Evolutionary conservation across 2,329 filamentous ascomycete species (phyloP).

Genomic region (Talaromyces atroroseus): DNA sequence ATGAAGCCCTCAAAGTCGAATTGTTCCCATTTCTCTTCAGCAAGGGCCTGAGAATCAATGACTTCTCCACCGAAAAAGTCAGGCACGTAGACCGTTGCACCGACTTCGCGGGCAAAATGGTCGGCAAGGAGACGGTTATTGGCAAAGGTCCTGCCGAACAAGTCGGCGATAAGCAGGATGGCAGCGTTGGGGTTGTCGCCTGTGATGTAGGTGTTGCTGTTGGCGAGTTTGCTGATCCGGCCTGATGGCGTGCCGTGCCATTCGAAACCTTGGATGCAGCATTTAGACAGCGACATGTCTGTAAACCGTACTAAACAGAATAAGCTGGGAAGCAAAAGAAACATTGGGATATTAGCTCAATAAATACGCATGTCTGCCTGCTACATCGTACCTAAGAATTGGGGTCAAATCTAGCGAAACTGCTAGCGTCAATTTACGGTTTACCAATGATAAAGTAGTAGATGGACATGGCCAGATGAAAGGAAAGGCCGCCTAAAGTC

Average conservation of each 20-base stretch:
- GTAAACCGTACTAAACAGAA: too few species aligned
- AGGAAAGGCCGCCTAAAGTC: too few species aligned
- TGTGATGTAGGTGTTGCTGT: conserved; percentile 33
- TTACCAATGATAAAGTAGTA: too few species aligned
- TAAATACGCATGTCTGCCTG: too few species aligned
- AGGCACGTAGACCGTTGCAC: conserved; percentile 43
- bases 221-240: conserved; percentile 26
- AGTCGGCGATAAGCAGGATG: conserved; percentile 35
- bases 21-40: conserved; percentile 23
- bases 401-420: too few species aligned
- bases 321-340: too few species aligned
- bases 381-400: too few species aligned
- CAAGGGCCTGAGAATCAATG: conserved; percentile 24
- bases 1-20: conserved; percentile 40
- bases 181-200: conserved; percentile 31
- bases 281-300: too few species aligned
- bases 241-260: conserved; percentile 40
- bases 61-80: conserved; percentile 36
- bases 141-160: conserved; percentile 42
- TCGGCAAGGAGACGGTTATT: conserved; percentile 46
- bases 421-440: too few species aligned
- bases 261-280: conserved; percentile 30
- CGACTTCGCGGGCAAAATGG: conserved; percentile 40
- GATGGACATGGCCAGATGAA: too few species aligned
- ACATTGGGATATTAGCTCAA: too few species aligned